phyloP scores from a whole-genome alignment of 352 stramenopile species.

The Globisporangium middletonii region DNA sequence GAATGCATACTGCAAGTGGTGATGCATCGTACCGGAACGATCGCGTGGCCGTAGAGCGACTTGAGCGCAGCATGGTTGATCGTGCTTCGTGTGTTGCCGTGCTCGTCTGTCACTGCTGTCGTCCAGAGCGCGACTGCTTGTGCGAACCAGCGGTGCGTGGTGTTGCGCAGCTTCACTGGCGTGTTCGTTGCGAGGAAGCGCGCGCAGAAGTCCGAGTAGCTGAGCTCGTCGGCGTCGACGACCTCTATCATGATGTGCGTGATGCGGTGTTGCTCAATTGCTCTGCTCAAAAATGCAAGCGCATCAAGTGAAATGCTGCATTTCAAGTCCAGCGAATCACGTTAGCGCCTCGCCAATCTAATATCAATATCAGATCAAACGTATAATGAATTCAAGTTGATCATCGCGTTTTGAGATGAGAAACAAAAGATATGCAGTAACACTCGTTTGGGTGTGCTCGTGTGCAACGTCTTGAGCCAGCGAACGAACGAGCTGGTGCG shows the following conservation, averaged over 20 bases:
- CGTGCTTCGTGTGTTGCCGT: conserved; percentile 16
- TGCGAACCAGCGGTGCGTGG: conserved; percentile 34
- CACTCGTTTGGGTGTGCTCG: too few relatives aligned
- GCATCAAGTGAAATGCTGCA: not conserved
- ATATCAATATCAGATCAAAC: not conserved
- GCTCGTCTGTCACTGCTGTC: conserved; percentile 27
- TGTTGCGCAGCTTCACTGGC: conserved; percentile 63
- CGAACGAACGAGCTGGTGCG: too few relatives aligned
- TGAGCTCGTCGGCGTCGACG: conserved; percentile 44
- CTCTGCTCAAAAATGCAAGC: not conserved
- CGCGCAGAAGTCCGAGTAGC: conserved; percentile 66
- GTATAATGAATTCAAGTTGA: too few relatives aligned
- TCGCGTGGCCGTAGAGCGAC: conserved; percentile 37
- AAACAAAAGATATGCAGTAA: too few relatives aligned
- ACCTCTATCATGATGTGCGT: conserved; percentile 47
- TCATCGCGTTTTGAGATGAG: too few relatives aligned
- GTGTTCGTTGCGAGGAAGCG: conserved; percentile 66
- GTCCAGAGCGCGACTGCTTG: conserved; percentile 8
- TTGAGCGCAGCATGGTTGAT: conserved; percentile 22
- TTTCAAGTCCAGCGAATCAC: not conserved
- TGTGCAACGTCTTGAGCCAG: too few relatives aligned
- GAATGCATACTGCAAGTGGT: not conserved
- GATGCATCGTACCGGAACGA: conserved; percentile 36
- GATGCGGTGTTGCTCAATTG: not conserved
- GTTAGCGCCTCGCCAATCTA: not conserved